Percentiles rank a stretch among this genome's conserved stretches.
phyloP scores from a whole-genome alignment of 1,284 basidiomycete species.

The Ganoderma leucocontextum region DNA sequence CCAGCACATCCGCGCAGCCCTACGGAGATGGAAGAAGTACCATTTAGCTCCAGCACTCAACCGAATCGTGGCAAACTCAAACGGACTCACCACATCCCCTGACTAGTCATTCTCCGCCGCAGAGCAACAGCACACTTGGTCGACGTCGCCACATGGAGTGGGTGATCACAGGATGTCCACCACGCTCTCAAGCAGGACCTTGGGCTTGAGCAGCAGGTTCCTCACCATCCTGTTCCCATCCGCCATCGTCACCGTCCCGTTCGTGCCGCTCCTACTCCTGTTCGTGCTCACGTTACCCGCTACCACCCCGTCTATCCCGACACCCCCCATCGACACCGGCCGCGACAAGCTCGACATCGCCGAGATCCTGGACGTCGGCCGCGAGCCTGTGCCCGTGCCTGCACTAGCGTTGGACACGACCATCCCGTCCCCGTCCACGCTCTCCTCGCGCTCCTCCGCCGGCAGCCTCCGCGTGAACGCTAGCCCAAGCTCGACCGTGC shows the following conservation, averaged over 20 bases:
- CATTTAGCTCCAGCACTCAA: neutral
- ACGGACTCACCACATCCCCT: slow-evolving; percentile 2
- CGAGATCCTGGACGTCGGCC: slow-evolving; percentile 14
- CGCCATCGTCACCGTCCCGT: slow-evolving; percentile 16
- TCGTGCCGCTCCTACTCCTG: slow-evolving; percentile 21
- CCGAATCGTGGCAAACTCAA: neutral
- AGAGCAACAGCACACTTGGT: neutral
- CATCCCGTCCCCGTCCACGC: slow-evolving; percentile 32
- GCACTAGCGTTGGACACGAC: neutral
- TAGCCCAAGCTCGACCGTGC: slow-evolving; percentile 48
- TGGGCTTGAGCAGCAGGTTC: slow-evolving; percentile 46
- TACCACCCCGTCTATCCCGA: slow-evolving; percentile 13
- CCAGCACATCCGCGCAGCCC: neutral
- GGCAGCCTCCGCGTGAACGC: slow-evolving; percentile 38
- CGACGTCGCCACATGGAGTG: neutral
- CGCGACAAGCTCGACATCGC: slow-evolving; percentile 14
- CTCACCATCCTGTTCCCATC: slow-evolving; percentile 33
- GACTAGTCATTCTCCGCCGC: neutral
- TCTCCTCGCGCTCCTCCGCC: slow-evolving; percentile 25
- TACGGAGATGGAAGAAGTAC: slow-evolving; percentile 4
- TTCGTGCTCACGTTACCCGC: slow-evolving; percentile 15
- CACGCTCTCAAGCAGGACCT: slow-evolving; percentile 47
- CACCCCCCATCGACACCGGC: slow-evolving; percentile 26
- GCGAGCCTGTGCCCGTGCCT: slow-evolving; percentile 14
- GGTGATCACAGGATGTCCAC: slow-evolving; percentile 41